These are phyloP conservation scores for Fusarium floridanum DNA, from an alignment of 2,329 filamentous ascomycete genomes.

Conservation along the genomic window DNA sequence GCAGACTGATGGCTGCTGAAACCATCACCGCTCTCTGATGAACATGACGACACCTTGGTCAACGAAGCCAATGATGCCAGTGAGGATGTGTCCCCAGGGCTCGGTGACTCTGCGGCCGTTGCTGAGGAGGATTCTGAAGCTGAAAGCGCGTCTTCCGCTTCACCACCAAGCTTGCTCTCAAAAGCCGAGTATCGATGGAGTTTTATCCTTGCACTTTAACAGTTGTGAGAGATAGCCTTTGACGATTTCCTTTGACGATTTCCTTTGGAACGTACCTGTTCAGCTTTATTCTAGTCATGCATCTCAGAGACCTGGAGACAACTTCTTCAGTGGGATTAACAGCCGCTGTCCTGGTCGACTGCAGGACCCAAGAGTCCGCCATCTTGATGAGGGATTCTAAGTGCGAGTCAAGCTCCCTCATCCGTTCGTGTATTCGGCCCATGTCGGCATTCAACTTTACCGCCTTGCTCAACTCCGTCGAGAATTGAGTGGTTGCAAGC, in stretches of 20 bases:
- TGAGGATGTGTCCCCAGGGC: neutral
- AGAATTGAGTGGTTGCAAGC: neutral
- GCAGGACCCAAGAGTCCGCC: neutral
- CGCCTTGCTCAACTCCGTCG: neutral
- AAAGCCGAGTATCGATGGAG: neutral
- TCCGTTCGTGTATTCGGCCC: neutral
- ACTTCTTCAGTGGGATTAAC: neutral
- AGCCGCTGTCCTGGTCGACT: neutral
- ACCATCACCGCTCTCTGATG: neutral
- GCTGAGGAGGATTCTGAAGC: neutral
- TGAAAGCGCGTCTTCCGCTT: neutral
- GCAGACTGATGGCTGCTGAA: neutral
- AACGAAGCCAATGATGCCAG: neutral
- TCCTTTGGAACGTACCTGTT: neutral
- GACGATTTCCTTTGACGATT: neutral
- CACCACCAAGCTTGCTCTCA: neutral
- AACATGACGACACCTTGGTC: neutral
- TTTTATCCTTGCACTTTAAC: neutral
- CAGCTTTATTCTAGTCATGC: neutral
- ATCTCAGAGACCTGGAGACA: neutral
- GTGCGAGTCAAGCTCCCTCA: neutral
- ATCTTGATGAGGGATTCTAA: neutral
- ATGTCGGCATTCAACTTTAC: neutral
- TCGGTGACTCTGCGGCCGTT: neutral
- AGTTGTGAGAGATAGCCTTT: neutral